These are phyloP conservation scores for Penicillium sp. DNA, from an alignment of 2,329 filamentous ascomycete genomes.

Conservation along the genomic window DNA sequence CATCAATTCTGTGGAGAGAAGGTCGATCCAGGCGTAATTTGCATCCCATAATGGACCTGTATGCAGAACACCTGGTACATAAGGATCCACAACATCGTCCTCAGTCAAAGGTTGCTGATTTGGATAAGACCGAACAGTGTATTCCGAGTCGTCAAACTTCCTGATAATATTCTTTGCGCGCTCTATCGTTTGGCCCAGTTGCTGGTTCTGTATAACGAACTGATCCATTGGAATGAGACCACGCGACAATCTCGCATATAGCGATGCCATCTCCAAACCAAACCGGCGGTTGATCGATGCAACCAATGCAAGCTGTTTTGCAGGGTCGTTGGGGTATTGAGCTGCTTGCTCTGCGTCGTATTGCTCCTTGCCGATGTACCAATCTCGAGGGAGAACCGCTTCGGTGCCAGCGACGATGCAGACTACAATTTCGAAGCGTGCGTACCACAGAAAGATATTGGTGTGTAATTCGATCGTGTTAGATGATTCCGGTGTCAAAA, in stretches of 20 bases:
- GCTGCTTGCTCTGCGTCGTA: constrained; percentile 65
- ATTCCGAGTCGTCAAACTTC: constrained; percentile 64
- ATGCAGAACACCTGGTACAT: constrained; percentile 70
- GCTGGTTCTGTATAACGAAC: constrained; percentile 66
- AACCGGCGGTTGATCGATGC: constrained; percentile 71
- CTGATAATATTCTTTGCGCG: constrained; percentile 59
- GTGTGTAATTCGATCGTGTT: constrained; percentile 72
- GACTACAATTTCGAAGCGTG: constrained; percentile 82
- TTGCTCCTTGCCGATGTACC: constrained; percentile 70
- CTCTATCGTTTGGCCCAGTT: constrained; percentile 52
- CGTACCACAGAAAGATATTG: constrained; percentile 85
- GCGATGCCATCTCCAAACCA: constrained; percentile 76
- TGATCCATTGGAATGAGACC: constrained; percentile 67
- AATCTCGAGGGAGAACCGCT: constrained; percentile 73
- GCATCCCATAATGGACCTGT: constrained; percentile 71
- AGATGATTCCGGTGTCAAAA: constrained; percentile 77
- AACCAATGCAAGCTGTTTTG: constrained; percentile 69
- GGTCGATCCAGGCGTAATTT: constrained; percentile 76
- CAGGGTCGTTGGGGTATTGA: constrained; percentile 65
- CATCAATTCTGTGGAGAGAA: constrained; percentile 79
- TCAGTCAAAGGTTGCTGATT: constrained; percentile 57
- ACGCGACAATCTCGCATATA: constrained; percentile 72
- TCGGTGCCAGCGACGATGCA: constrained; percentile 81
- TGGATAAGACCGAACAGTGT: constrained; percentile 68
- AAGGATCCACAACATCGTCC: constrained; percentile 75